Conservation (phyloP, 495 filamentous ascomycete species). For the Penicillium canariense region DNA sequence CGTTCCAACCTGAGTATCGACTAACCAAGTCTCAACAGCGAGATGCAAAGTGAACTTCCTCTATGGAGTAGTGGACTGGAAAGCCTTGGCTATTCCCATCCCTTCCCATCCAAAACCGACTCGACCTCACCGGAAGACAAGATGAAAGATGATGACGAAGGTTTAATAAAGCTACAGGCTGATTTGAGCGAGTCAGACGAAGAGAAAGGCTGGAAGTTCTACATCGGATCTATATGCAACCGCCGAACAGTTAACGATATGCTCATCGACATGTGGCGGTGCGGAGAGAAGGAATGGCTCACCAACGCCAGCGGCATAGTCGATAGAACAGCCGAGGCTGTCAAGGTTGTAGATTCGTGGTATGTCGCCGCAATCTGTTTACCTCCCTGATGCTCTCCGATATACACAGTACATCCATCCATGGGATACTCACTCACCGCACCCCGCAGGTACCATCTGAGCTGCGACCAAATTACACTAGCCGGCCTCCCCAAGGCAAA, state of each 20-base stretch:
- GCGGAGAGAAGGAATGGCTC: conserved; percentile 23
- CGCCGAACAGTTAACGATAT: conserved; percentile 29
- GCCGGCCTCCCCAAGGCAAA: conserved; percentile 2
- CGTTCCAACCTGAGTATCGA: neutral
- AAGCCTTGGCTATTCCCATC: conserved; percentile 20
- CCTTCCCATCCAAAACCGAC: conserved; percentile 19
- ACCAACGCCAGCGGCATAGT: conserved; percentile 16
- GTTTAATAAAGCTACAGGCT: neutral
- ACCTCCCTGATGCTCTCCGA: neutral
- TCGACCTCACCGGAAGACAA: conserved; percentile 12
- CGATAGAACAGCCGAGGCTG: conserved; percentile 14
- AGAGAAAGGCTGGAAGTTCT: conserved; percentile 27
- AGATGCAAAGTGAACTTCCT: conserved; percentile 28
- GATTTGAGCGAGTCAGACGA: conserved; percentile 18
- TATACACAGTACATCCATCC: no score
- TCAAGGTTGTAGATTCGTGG: conserved; percentile 20
- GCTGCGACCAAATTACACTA: conserved; percentile 7
- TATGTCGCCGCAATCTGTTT: neutral
- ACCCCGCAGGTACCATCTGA: conserved; percentile 15
- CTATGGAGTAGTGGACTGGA: conserved; percentile 29
- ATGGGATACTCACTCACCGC: neutral
- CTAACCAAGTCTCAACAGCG: conserved; percentile 14
- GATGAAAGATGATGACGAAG: conserved; percentile 13
- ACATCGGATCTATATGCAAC: conserved; percentile 27
- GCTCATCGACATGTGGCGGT: conserved; percentile 26